Evolutionary conservation across 257 asterid genomes (phyloP).

Genomic region (Mentha longifolia): DNA sequence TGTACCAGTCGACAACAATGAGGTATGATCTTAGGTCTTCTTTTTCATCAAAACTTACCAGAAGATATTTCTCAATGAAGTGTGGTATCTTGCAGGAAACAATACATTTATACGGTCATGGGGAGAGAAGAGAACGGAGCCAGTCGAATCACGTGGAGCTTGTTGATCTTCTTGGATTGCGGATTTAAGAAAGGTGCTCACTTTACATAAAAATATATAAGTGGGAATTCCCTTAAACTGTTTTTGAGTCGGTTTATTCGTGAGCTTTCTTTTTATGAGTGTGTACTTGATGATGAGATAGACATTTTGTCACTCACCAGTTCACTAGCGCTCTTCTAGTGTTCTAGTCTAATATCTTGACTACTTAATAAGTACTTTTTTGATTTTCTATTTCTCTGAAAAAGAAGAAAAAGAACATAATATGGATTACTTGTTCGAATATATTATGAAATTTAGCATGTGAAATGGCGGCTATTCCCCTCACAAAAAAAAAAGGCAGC

Average conservation of each 20-base stretch:
- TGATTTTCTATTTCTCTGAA: background rate
- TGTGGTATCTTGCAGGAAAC: constrained; percentile 57
- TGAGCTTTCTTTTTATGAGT: background rate
- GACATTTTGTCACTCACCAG: background rate
- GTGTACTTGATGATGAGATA: background rate
- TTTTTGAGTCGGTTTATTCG: background rate
- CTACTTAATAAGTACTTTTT: background rate
- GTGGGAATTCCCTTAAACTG: constrained; percentile 7
- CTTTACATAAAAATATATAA: background rate
- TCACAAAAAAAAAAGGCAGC: too few relatives aligned
- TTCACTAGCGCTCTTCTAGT: background rate
- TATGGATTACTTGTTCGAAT: background rate
- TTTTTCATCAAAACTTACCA: background rate
- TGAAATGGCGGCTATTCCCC: too few relatives aligned
- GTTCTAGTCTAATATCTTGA: background rate
- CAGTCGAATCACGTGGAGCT: constrained; percentile 90
- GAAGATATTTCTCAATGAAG: background rate
- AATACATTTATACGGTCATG: constrained; percentile 71
- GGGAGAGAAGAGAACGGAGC: constrained; percentile 79
- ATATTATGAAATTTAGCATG: background rate
- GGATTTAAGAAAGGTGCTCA: constrained; percentile 66
- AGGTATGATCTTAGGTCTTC: constrained; percentile 47
- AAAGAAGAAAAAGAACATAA: background rate
- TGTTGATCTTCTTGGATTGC: constrained; percentile 95
- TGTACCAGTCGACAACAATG: constrained; percentile 78